phyloP scores from a whole-genome alignment of 768 basidiomycete species.

The Kwoniella europaea region DNA sequence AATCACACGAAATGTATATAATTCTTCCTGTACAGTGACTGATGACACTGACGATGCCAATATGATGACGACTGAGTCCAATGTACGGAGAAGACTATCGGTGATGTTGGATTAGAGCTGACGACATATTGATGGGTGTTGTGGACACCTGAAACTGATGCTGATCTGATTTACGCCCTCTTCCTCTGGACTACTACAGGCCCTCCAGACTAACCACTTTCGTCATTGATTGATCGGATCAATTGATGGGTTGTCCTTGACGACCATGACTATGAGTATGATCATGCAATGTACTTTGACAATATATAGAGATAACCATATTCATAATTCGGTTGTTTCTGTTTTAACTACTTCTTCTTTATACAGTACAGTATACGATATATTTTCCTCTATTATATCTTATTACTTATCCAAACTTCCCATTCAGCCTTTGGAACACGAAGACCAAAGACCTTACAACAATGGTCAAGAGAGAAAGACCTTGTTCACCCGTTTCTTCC shows the following conservation, averaged over 20 bases:
- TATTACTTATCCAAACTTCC: no score
- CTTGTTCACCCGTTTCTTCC: neutral
- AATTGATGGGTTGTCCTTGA: neutral
- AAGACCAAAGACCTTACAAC: neutral
- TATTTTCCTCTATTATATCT: no score
- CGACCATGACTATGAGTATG: neutral
- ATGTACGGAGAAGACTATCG: no score
- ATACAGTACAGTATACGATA: neutral
- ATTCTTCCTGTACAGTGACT: neutral
- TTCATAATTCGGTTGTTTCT: neutral
- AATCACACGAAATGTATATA: neutral
- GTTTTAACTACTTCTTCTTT: neutral
- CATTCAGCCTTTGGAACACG: neutral
- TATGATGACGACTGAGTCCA: neutral
- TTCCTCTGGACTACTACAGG: no score
- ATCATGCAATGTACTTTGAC: no score
- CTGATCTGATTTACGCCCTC: no score
- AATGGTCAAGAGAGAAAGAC: conserved; percentile 2
- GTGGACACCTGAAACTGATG: neutral
- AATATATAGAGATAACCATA: no score
- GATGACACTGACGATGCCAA: neutral
- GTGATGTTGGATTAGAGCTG: no score
- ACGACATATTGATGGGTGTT: no score
- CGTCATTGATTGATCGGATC: neutral
- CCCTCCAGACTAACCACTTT: no score